A percentile compares a stretch with the other conserved stretches of the same genome.
These are phyloP conservation scores for Tricholoma furcatifolium DNA, from an alignment of 768 basidiomycete species.

Conservation along the genomic window DNA sequence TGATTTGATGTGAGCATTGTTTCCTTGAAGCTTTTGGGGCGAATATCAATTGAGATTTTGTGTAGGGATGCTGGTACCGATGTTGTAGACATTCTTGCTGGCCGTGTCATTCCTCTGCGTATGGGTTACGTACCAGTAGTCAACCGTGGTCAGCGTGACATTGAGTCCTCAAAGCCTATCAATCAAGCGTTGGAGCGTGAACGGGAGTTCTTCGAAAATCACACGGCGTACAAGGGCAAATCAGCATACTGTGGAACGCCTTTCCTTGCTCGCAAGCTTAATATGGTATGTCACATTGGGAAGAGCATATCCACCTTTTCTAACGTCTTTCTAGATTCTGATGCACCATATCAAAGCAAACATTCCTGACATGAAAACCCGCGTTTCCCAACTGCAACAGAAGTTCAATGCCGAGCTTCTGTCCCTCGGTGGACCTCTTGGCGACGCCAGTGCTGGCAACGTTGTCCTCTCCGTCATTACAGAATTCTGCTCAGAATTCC, in stretches of 20 bases:
- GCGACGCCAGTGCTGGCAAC: slow-evolving; percentile 83
- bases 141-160: slow-evolving; percentile 97
- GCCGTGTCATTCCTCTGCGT: slow-evolving; percentile 92
- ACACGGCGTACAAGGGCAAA: slow-evolving; percentile 90
- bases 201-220: slow-evolving; percentile 91
- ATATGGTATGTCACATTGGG: slow-evolving; percentile 60
- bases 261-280: slow-evolving; percentile 92
- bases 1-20: slow-evolving; percentile 82
- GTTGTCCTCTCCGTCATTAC: slow-evolving; percentile 97
- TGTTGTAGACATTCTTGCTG: slow-evolving; percentile 98
- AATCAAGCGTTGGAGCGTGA: slow-evolving; percentile 83
- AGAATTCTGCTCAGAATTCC: slow-evolving; percentile 96
- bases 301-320: background rate
- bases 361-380: slow-evolving; percentile 96
- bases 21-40: background rate
- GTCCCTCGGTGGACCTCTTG: slow-evolving; percentile 83
- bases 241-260: slow-evolving; percentile 97
- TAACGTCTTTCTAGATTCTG: slow-evolving; percentile 62
- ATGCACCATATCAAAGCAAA: slow-evolving; percentile 99
- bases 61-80: slow-evolving; percentile 96
- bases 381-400: slow-evolving; percentile 87
- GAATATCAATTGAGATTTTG: background rate
- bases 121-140: slow-evolving; percentile 98
- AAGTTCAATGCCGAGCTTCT: slow-evolving; percentile 85
- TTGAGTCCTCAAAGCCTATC: slow-evolving; percentile 87